Evolutionary conservation across 176 grass and related monocot genomes (phyloP).

Genomic region (Eleusine indica): DNA sequence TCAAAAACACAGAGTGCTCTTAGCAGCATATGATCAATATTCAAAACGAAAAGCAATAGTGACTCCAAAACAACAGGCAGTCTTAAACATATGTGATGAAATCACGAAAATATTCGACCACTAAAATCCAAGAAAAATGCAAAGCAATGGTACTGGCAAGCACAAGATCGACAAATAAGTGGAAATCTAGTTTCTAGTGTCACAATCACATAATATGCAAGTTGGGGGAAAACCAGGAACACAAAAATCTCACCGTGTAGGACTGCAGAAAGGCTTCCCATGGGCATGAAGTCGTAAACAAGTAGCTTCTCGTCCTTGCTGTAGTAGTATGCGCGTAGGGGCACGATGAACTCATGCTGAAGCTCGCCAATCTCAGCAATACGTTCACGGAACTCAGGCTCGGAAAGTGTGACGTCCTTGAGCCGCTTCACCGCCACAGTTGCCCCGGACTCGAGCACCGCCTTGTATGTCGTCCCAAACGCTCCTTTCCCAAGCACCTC

Average conservation of each 20-base stretch:
- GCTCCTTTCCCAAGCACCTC: slow-evolving; percentile 84
- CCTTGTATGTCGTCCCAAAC: slow-evolving; percentile 79
- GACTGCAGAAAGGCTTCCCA: slow-evolving; percentile 70
- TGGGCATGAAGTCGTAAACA: slow-evolving; percentile 78
- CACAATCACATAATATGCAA: slow-evolving; percentile 11
- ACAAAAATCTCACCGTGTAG: slow-evolving; percentile 63
- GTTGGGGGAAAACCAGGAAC: neutral
- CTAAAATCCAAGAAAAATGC: slow-evolving; percentile 23
- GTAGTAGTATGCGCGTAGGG: slow-evolving; percentile 78
- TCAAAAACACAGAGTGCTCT: neutral
- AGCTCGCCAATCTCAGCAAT: slow-evolving; percentile 61
- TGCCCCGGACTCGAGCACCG: slow-evolving; percentile 59
- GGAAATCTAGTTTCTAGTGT: neutral
- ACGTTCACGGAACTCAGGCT: slow-evolving; percentile 65
- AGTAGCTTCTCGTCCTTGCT: slow-evolving; percentile 92
- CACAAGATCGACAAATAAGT: neutral
- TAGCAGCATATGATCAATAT: slow-evolving; percentile 3
- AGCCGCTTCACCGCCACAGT: slow-evolving; percentile 80
- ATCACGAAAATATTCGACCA: slow-evolving; percentile 9
- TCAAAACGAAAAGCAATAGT: neutral
- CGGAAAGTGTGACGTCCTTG: slow-evolving; percentile 58
- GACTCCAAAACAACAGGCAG: neutral
- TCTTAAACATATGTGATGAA: neutral
- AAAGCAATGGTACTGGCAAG: slow-evolving; percentile 8
- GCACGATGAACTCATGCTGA: slow-evolving; percentile 67